These are phyloP conservation scores for Rhizoclosmatium hyalinum DNA, from an alignment of 371 early-diverging fungal species.

Conservation along the genomic window DNA sequence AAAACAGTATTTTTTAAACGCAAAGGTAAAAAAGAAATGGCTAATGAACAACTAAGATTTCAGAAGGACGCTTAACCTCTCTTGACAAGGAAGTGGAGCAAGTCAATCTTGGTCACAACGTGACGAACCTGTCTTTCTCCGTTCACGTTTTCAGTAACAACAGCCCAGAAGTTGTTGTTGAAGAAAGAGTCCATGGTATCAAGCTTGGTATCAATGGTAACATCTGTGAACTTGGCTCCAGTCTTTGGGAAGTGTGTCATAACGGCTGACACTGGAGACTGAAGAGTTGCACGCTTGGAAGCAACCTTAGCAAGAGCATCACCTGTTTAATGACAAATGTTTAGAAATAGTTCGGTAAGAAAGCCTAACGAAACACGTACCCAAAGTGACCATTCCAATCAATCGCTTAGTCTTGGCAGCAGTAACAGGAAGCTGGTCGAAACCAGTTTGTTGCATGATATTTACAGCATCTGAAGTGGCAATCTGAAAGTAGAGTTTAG, in stretches of 20 bases:
- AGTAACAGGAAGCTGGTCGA: constrained; percentile 95
- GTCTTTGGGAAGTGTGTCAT: constrained; percentile 86
- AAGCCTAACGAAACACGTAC: constrained; percentile 20
- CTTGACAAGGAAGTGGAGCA: constrained; percentile 78
- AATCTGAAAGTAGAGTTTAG: constrained; percentile 49
- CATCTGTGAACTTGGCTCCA: constrained; percentile 78
- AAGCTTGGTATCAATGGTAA: constrained; percentile 83
- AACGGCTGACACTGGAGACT: constrained; percentile 73
- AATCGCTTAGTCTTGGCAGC: constrained; percentile 58
- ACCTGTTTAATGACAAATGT: constrained; percentile 44
- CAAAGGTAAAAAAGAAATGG: neutral
- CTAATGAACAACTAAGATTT: neutral
- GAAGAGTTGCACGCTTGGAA: constrained; percentile 69
- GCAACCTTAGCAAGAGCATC: constrained; percentile 85
- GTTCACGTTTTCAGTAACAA: constrained; percentile 76
- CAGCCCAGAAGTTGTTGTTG: constrained; percentile 85
- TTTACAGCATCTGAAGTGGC: constrained; percentile 81
- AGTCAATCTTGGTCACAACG: constrained; percentile 91
- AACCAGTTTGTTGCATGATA: constrained; percentile 86
- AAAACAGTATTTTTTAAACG: neutral
- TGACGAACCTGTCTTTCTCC: constrained; percentile 74
- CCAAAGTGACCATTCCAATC: constrained; percentile 86
- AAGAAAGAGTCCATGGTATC: constrained; percentile 86
- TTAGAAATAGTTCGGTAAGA: neutral
- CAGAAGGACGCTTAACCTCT: neutral